These are phyloP conservation scores for Malus hybrid DNA, from an alignment of 331 rosid genomes.

Conservation along the genomic window DNA sequence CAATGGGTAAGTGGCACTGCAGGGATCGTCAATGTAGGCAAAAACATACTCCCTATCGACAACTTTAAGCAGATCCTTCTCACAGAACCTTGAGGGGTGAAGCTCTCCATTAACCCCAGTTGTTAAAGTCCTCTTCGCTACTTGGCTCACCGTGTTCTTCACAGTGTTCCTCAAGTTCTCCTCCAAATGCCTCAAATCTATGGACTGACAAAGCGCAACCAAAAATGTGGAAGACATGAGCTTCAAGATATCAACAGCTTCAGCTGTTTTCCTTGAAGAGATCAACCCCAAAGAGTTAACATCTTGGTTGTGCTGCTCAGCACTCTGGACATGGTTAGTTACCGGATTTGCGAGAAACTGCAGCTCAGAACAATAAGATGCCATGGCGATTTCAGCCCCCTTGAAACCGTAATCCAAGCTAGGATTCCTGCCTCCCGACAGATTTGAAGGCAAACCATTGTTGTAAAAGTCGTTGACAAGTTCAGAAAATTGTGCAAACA, in stretches of 20 bases:
- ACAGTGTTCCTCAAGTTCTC: constrained; percentile 68
- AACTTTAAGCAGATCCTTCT: constrained; percentile 67
- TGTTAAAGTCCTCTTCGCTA: constrained; percentile 52
- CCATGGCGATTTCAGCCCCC: constrained; percentile 91
- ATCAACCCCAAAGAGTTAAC: constrained; percentile 88
- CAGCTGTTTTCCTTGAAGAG: constrained; percentile 72
- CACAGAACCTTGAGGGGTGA: constrained; percentile 82
- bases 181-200: constrained; percentile 86
- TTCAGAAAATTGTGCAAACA: constrained; percentile 85
- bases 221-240: constrained; percentile 79
- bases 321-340: constrained; percentile 84
- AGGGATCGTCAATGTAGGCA: constrained; percentile 67
- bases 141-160: constrained; percentile 62
- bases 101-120: constrained; percentile 62
- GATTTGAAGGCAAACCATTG: constrained; percentile 82
- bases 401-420: constrained; percentile 88
- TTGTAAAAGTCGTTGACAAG: constrained; percentile 83
- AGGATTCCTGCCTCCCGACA: constrained; percentile 61
- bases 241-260: constrained; percentile 65
- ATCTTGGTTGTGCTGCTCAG: constrained; percentile 89
- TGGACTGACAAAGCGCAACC: constrained; percentile 77
- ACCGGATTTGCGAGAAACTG: constrained; percentile 82
- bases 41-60: constrained; percentile 63
- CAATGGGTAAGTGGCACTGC: constrained; percentile 66
- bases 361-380: constrained; percentile 78